A percentile compares a stretch with the other conserved stretches of the same genome.
Conservation (phyloP, 2,329 filamentous ascomycete species). For the Leptographium procerum region DNA sequence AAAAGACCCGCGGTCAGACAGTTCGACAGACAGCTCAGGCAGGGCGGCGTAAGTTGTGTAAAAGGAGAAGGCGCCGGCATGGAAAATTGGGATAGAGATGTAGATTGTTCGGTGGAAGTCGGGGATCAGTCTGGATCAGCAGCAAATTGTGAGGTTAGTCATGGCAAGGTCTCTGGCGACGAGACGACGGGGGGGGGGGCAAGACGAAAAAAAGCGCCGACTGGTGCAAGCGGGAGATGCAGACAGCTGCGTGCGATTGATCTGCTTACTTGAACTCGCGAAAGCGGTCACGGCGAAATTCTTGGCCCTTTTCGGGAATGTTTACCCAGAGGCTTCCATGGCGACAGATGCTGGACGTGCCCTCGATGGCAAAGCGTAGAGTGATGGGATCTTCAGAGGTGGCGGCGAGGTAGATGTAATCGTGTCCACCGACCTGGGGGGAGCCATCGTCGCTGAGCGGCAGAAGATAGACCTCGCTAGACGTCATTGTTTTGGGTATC, state of each 20-base stretch:
- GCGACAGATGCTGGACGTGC: constrained; percentile 89
- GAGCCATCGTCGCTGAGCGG: constrained; percentile 88
- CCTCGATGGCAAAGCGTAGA: constrained; percentile 83
- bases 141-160: neutral
- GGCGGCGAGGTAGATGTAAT: constrained; percentile 85
- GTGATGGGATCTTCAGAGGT: constrained; percentile 61
- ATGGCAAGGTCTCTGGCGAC: neutral
- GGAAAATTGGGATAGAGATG: constrained; percentile 76
- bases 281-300: constrained; percentile 71
- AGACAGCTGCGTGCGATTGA: neutral
- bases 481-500: constrained; percentile 50
- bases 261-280: constrained; percentile 82
- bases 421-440: constrained; percentile 66
- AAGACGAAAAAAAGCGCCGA: neutral
- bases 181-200: neutral
- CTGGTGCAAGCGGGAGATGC: too few relatives aligned
- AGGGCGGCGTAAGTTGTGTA: constrained; percentile 87
- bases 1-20: constrained; percentile 33
- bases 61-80: constrained; percentile 82
- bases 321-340: constrained; percentile 96
- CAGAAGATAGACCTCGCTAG: constrained; percentile 71
- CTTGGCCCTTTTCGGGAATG: constrained; percentile 64
- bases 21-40: constrained; percentile 57
- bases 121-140: constrained; percentile 56
- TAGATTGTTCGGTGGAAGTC: constrained; percentile 88